Evolutionary conservation across 768 basidiomycete genomes (phyloP), one percentile per base, ranked within the genome.

Genomic region (Boletus patriciae): DNA sequence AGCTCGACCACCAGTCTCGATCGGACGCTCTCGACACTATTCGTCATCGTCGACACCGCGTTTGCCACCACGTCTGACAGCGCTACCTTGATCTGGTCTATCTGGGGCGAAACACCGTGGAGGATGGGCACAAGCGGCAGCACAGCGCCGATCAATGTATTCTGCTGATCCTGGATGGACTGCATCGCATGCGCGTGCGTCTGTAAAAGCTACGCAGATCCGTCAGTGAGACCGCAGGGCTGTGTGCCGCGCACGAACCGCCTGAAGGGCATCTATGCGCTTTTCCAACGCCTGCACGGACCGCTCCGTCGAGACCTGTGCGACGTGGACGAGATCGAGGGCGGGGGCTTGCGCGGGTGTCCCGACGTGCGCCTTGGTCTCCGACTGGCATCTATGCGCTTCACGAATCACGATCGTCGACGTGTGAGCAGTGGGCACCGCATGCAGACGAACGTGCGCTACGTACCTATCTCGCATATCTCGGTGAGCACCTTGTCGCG

Each of bases 301-400:
- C 29, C 16, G 77, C 70, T 61, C 70, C 52, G 55, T 74, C 72
- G 51, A 83, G 46, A 52, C 77, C 74, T 72, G 70, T 10, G 70
- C 54, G 54, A 78, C 77, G 19, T 72, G 75, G 18, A 80, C 55
- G 8, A 72, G 63, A 25, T 78, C 78, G 18, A 83, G 62, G 7
- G 67, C 54, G 6, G 66, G 41, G 3, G 66, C 65, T 68, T 89
- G 87, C 0, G 81, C 80, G 1, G 86, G 87, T 8, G 64, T 66
- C 9, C 87, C 86, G 8, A 89, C 60, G 42, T 81, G 73, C 34
- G 78, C 80, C 62, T 84, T 84, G 29, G 89, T 68, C 61, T 84
- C 81, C 3, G 74, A 76, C 66, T 90, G 88, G 58, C 79, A 81
- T 62, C 85, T 77, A 61, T 85, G 86, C 10, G 84, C 88, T 90